Evolutionary conservation across 345 rosid genomes (phyloP).

Genomic region (Excoecaria agallocha): DNA sequence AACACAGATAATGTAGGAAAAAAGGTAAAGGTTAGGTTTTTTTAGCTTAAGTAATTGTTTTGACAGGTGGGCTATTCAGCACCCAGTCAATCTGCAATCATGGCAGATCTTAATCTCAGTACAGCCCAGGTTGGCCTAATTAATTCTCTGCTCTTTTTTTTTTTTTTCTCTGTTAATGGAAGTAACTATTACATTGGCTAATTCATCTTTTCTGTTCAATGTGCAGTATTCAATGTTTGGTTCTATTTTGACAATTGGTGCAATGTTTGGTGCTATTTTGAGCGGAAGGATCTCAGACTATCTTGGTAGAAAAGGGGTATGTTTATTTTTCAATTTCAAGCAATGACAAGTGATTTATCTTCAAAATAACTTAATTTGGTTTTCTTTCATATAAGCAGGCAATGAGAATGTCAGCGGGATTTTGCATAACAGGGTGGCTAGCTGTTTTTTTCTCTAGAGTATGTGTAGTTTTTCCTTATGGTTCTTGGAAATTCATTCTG

Average conservation of each 20-base stretch:
- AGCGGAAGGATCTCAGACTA: conserved; percentile 78
- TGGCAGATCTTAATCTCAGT: conserved; percentile 74
- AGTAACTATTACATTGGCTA: background rate
- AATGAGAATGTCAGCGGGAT: conserved; percentile 71
- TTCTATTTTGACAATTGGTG: conserved; percentile 90
- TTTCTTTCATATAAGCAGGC: conserved; percentile 44
- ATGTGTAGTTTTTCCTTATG: conserved; percentile 1
- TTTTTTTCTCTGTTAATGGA: background rate
- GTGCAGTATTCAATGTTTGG: conserved; percentile 88
- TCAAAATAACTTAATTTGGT: background rate
- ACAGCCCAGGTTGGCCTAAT: conserved; percentile 73
- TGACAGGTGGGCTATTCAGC: conserved; percentile 96
- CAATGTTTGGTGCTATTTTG: conserved; percentile 86
- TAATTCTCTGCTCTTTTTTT: too few species aligned
- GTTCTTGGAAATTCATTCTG: background rate
- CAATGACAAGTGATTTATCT: background rate
- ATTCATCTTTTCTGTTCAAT: background rate
- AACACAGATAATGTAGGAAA: conserved; percentile 3
- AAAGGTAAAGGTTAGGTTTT: conserved; percentile 22
- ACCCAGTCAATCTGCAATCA: conserved; percentile 78
- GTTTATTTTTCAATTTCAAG: conserved; percentile 1
- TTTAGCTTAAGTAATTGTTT: conserved; percentile 46
- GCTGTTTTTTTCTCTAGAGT: conserved; percentile 69
- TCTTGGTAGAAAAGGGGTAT: conserved; percentile 84
- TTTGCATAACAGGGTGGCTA: conserved; percentile 85